Conservation (phyloP, 768 basidiomycete species). For the Sporobolomyces pararoseus region DNA sequence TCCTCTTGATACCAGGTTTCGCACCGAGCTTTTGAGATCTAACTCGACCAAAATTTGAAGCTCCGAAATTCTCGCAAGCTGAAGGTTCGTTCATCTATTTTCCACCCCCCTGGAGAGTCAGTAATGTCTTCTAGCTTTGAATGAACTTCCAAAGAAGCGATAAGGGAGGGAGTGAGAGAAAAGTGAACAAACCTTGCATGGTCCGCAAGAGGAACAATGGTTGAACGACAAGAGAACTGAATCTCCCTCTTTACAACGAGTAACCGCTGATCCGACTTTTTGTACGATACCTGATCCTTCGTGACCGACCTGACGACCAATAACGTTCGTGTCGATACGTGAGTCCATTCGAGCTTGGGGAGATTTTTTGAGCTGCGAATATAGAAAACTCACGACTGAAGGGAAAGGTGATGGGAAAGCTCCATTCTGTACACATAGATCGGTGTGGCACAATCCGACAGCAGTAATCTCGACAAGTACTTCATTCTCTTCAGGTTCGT, state of each 20-base stretch:
- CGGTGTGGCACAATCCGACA: conserved; percentile 39
- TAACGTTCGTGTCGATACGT: no score
- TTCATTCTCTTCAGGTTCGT: conserved; percentile 27
- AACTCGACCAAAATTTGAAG: conserved; percentile 38
- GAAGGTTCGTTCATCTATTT: conserved; percentile 30
- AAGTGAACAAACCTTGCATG: conserved; percentile 25
- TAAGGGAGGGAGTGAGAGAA: no score
- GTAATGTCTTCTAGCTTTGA: no score
- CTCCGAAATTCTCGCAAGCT: conserved; percentile 26
- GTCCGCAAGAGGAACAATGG: conserved; percentile 28
- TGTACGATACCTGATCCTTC: conserved; percentile 16
- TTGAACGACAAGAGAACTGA: conserved; percentile 34
- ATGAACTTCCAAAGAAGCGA: background rate
- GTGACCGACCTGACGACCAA: no score
- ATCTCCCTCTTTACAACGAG: conserved; percentile 15
- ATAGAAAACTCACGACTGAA: background rate
- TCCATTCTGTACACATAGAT: conserved; percentile 14
- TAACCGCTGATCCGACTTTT: conserved; percentile 11
- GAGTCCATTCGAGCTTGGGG: background rate
- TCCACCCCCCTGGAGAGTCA: background rate
- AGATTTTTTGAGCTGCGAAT: background rate
- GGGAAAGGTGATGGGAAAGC: conserved; percentile 4
- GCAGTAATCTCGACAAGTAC: conserved; percentile 38
- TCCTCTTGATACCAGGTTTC: conserved; percentile 9
- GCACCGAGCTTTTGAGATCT: background rate